Conservation (phyloP, 2,329 filamentous ascomycete species). For the Epichloe coenophiala region DNA sequence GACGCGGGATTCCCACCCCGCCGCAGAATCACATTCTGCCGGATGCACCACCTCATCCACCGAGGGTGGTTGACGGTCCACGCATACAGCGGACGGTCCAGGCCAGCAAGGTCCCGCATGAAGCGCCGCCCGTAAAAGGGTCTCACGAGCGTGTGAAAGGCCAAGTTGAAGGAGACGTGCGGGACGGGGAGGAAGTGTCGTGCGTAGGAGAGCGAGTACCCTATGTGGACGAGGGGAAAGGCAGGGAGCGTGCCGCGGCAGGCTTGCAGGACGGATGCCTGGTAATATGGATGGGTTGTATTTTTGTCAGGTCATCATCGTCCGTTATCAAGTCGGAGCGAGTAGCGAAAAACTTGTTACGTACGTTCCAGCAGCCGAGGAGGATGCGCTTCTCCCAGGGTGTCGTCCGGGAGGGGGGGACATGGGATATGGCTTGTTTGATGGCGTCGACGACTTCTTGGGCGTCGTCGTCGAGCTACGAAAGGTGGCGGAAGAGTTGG, state of each 20-base stretch:
- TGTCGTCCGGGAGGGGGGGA: conserved; percentile 13
- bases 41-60: conserved; percentile 72
- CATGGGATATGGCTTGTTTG: conserved; percentile 44
- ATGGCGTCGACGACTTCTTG: conserved; percentile 58
- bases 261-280: no score
- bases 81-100: conserved; percentile 48
- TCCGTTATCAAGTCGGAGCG: no score
- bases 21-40: conserved; percentile 11
- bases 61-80: conserved; percentile 80
- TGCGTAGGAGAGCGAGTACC: conserved; percentile 53
- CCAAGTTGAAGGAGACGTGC: conserved; percentile 65
- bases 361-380: no score
- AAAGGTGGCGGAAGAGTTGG: conserved; percentile 14
- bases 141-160: conserved; percentile 54
- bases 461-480: conserved; percentile 53
- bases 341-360: no score
- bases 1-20: neutral
- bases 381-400: no score
- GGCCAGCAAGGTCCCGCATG: conserved; percentile 38
- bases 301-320: no score
- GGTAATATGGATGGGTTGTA: no score
- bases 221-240: conserved; percentile 47
- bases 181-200: conserved; percentile 52
- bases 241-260: no score
- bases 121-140: conserved; percentile 51